Evolutionary conservation across 1,284 basidiomycete species (phyloP).

Genomic region (Boletus smithii): DNA sequence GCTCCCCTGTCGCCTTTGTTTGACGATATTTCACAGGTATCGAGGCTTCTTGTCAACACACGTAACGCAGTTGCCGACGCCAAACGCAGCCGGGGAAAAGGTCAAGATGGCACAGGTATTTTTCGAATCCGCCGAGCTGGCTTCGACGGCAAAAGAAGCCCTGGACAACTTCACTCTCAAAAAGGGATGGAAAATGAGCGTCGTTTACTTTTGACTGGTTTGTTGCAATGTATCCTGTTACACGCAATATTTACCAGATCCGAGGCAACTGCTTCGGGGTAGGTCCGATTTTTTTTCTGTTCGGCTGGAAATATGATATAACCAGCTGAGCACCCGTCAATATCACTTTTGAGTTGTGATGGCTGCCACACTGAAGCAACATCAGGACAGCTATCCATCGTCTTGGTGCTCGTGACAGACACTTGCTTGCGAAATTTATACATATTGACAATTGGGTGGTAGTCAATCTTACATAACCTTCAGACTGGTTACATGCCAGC

Average conservation of each 20-base stretch:
- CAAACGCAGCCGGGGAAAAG: slow-evolving; percentile 56
- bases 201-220: slow-evolving; percentile 59
- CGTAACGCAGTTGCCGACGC: slow-evolving; percentile 62
- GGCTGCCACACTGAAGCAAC: not conserved
- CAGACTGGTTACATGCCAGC: not conserved
- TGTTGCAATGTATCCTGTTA: slow-evolving; percentile 10
- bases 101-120: slow-evolving; percentile 74
- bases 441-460: no score
- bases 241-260: slow-evolving; percentile 1
- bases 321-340: not conserved
- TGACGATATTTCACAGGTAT: slow-evolving; percentile 47
- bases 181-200: slow-evolving; percentile 78
- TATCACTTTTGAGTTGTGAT: slow-evolving; percentile 1
- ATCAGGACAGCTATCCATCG: no score
- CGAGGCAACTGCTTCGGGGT: not conserved
- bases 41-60: slow-evolving; percentile 72
- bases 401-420: no score
- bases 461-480: slow-evolving; percentile 4
- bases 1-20: not conserved
- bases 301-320: not conserved
- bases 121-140: slow-evolving; percentile 70
- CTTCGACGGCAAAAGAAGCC: slow-evolving; percentile 73
- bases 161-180: slow-evolving; percentile 78
- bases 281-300: not conserved
- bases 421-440: no score